These are phyloP conservation scores for Phytopythium boreale DNA, from an alignment of 352 stramenopile species.

Conservation along the genomic window DNA sequence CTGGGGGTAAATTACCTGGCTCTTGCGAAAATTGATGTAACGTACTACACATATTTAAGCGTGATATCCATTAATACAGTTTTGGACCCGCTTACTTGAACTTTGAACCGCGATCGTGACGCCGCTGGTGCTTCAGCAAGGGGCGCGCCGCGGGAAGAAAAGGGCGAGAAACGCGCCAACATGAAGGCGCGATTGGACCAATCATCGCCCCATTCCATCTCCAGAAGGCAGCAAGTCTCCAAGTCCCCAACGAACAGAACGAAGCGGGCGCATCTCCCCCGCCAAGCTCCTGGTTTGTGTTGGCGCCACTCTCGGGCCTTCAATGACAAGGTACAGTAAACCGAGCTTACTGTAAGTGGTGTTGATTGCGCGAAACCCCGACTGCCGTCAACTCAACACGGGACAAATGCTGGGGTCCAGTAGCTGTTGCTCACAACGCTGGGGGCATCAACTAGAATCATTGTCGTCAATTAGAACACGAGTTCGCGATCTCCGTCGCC, in stretches of 20 bases:
- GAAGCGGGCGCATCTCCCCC: background rate
- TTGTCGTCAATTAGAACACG: too few relatives aligned
- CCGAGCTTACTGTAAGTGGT: too few relatives aligned
- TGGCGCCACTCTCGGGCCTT: constrained; percentile 2
- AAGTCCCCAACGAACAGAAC: background rate
- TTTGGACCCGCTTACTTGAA: constrained; percentile 7
- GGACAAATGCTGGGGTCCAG: background rate
- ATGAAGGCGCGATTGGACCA: background rate
- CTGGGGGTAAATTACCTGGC: background rate
- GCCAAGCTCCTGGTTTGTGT: background rate
- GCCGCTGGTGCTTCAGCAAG: constrained; percentile 1
- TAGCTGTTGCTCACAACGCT: too few relatives aligned
- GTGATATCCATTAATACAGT: background rate
- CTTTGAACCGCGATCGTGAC: constrained; percentile 8
- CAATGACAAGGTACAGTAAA: background rate
- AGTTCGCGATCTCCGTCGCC: background rate
- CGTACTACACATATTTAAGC: background rate
- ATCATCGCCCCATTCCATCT: too few relatives aligned
- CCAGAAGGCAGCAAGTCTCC: too few relatives aligned
- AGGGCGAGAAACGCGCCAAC: background rate
- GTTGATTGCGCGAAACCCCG: background rate
- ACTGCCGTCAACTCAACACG: background rate
- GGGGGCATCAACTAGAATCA: background rate
- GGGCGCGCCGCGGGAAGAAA: background rate
- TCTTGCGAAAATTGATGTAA: background rate